Base-by-base conservation (phyloP, 768 basidiomycete genomes). In the Termitomyces sp. region DNA sequence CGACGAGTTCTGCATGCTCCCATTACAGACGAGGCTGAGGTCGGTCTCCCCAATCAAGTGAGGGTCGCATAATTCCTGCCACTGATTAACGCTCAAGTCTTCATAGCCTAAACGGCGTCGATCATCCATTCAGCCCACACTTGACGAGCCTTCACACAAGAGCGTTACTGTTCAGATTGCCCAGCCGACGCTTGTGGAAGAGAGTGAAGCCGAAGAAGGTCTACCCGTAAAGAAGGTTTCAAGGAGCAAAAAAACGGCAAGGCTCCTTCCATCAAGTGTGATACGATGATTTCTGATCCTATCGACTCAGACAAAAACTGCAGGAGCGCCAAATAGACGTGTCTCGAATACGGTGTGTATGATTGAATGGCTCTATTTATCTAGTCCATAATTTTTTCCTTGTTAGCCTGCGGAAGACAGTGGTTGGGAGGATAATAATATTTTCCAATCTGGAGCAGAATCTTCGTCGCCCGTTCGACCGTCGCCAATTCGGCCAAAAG, bases 361-460 rank as follows among this genome's bases (percentile, higher is more conserved):
- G 54, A 22, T 61, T 67, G 36, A 61, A 39, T 52, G 18, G 2
- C 15, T 60, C 53, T 46, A 16, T 18, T 56, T 58, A 5, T 37
- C 49, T 22, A 49, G 6, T 13, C 49, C 53, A 33, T 57, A 59
- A 46, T 16, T 37, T 51, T 45, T 56, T 57, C 58, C n/a, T 27
- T 27, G 27, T 27, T 54, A 60, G 61, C 55, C 61, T 20, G 74
- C 69, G 30, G 87, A 89, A 41, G 89, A 91, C 55, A 92, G 90
- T 65, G 90, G 89, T 36, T 93, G 91, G 91, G 91, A 93, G 67
- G 91, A 93, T 63, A 92, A 91, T 67, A 93, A 94, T 62, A 84
- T 92, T 31, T 94, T 94, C 69, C 91, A 94, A 67, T 92, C 90
- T 9, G 91, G 90, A n/a, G 87, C 88, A 5, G 91, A 93, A 65